Conservation (phyloP, 2,329 filamentous ascomycete genomes). For the Ceratocystis alfenasii region DNA sequence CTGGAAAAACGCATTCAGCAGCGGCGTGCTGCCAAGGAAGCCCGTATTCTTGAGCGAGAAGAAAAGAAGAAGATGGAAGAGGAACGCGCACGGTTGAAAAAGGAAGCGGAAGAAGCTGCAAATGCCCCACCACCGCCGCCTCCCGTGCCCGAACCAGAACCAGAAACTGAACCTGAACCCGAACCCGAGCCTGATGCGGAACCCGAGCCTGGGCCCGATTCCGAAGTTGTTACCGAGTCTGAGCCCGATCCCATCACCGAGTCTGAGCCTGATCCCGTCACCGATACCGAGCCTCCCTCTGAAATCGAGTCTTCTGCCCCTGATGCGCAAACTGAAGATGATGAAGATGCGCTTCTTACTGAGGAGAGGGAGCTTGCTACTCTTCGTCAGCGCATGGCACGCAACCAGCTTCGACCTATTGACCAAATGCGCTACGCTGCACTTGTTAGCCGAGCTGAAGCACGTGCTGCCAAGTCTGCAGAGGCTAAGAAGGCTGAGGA, state of each 20-base stretch:
- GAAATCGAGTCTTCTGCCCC: slow-evolving; percentile 21
- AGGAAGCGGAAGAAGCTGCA: slow-evolving; percentile 4
- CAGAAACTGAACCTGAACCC: slow-evolving; percentile 18
- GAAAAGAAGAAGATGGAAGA: slow-evolving; percentile 14
- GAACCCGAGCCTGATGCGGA: slow-evolving; percentile 19
- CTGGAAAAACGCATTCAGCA: slow-evolving; percentile 1
- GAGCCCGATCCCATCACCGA: slow-evolving; percentile 20
- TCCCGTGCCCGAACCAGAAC: slow-evolving; percentile 17
- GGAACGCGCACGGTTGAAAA: slow-evolving; percentile 1
- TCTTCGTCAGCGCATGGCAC: slow-evolving; percentile 14
- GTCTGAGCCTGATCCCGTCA: slow-evolving; percentile 20
- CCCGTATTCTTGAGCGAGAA: neutral
- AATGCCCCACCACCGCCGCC: slow-evolving; percentile 7
- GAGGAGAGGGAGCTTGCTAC: slow-evolving; percentile 15
- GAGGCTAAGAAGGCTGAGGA: slow-evolving; percentile 16
- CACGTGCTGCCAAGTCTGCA: slow-evolving; percentile 7
- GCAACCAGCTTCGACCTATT: slow-evolving; percentile 16
- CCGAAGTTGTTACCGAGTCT: slow-evolving; percentile 19
- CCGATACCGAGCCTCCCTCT: slow-evolving; percentile 21
- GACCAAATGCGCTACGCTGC: slow-evolving; percentile 16
- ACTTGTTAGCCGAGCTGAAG: slow-evolving; percentile 11
- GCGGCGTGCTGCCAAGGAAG: slow-evolving; percentile 4
- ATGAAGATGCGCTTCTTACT: slow-evolving; percentile 14
- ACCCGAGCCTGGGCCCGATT: slow-evolving; percentile 16
- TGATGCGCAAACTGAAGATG: slow-evolving; percentile 20